A percentile compares a stretch with the other conserved stretches of the same genome.
Evolutionary conservation across 768 basidiomycete genomes (phyloP).

Genomic region (Cyclocybe cylindracea): DNA sequence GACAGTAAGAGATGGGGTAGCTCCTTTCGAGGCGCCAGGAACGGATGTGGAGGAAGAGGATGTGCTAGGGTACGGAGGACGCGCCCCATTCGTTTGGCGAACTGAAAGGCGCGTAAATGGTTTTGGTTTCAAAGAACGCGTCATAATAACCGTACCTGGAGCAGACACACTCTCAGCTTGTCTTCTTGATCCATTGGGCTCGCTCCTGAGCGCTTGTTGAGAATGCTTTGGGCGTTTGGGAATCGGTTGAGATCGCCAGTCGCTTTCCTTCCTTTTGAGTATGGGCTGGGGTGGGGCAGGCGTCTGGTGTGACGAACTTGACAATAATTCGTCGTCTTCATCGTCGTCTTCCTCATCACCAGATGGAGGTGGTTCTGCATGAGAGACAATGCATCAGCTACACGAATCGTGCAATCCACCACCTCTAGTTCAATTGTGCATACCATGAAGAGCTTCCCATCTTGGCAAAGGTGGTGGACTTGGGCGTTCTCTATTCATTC

Average conservation of each 20-base stretch:
- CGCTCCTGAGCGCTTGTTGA: not conserved
- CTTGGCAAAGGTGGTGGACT: not conserved
- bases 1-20: too few species aligned
- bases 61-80: too few species aligned
- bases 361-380: not conserved
- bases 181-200: not conserved
- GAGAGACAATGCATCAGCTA: not conserved
- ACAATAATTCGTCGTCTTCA: not conserved
- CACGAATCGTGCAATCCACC: too few species aligned
- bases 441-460: conserved; percentile 2
- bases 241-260: not conserved
- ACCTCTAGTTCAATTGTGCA: not conserved
- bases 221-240: conserved; percentile 1
- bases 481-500: not conserved
- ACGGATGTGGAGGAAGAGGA: too few species aligned
- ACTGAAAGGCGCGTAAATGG: not conserved
- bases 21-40: too few species aligned
- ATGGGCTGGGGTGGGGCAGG: too few species aligned
- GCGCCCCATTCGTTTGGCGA: too few species aligned
- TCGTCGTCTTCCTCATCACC: not conserved
- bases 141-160: not conserved
- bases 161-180: not conserved
- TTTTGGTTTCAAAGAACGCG: not conserved
- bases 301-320: too few species aligned
- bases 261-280: conserved; percentile 1